Conservation (phyloP, 371 early-diverging fungal genomes). For the Mycotypha africana region DNA sequence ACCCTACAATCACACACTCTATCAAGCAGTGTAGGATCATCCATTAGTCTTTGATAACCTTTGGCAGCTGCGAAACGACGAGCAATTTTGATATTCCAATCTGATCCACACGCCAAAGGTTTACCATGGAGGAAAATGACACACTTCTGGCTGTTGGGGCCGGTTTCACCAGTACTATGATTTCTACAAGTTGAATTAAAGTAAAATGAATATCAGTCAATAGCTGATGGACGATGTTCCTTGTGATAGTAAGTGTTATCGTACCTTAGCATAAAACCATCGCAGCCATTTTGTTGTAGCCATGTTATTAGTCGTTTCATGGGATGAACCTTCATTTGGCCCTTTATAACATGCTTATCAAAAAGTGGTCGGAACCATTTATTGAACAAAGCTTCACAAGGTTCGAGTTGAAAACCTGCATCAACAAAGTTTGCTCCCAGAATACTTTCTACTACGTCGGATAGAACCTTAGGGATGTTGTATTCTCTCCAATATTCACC, state of each 20-base stretch:
- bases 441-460: constrained; percentile 86
- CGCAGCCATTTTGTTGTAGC: constrained; percentile 45
- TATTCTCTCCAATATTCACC: constrained; percentile 71
- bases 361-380: constrained; percentile 49
- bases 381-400: constrained; percentile 44
- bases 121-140: constrained; percentile 46
- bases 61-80: constrained; percentile 43
- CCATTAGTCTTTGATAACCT: constrained; percentile 27
- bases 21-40: constrained; percentile 30
- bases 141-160: constrained; percentile 35
- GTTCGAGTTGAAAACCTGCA: constrained; percentile 60
- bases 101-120: constrained; percentile 31
- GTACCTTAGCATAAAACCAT: constrained; percentile 43
- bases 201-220: constrained; percentile 2
- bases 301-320: constrained; percentile 32
- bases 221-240: no score
- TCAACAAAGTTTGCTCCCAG: constrained; percentile 90
- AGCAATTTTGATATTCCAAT: constrained; percentile 47
- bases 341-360: constrained; percentile 49
- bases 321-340: constrained; percentile 50
- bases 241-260: no score
- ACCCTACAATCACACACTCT: constrained; percentile 31
- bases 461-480: constrained; percentile 80
- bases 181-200: constrained; percentile 30
- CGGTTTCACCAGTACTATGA: constrained; percentile 23